These are phyloP conservation scores for Globisporangium heterothallicum DNA, from an alignment of 352 stramenopile genomes.

Conservation along the genomic window DNA sequence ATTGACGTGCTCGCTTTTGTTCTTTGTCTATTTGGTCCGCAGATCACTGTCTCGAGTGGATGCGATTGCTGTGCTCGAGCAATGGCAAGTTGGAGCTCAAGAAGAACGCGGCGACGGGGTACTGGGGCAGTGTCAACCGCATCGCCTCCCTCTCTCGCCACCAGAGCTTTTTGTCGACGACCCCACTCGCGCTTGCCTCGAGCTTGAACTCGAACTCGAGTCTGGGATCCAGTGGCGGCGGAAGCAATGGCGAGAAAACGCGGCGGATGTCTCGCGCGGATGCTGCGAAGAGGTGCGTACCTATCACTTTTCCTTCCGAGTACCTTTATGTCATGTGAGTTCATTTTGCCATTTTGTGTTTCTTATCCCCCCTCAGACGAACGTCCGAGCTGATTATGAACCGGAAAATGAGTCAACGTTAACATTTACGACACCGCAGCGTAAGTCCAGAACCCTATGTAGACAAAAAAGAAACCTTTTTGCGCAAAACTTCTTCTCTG, in stretches of 20 bases:
- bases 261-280: constrained; percentile 69
- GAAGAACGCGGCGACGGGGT: constrained; percentile 80
- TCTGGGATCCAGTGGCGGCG: constrained; percentile 1
- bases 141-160: constrained; percentile 80
- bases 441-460: not conserved
- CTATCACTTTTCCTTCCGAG: not conserved
- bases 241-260: constrained; percentile 29
- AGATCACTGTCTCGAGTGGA: constrained; percentile 87
- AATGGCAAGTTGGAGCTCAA: constrained; percentile 87
- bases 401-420: constrained; percentile 59
- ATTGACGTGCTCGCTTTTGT: not conserved
- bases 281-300: constrained; percentile 69
- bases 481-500: not conserved
- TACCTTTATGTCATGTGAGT: too few species aligned
- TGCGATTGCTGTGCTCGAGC: constrained; percentile 76
- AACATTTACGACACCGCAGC: constrained; percentile 3
- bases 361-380: constrained; percentile 34
- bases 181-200: constrained; percentile 34
- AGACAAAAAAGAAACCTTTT: constrained; percentile 3
- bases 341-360: not conserved
- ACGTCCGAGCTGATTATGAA: constrained; percentile 86
- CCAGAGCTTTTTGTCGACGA: constrained; percentile 76
- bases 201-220: constrained; percentile 28
- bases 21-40: not conserved
- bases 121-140: constrained; percentile 83